These are phyloP conservation scores for Astragalus glycyphyllos DNA, from an alignment of 306 rosid genomes.

Conservation along the genomic window DNA sequence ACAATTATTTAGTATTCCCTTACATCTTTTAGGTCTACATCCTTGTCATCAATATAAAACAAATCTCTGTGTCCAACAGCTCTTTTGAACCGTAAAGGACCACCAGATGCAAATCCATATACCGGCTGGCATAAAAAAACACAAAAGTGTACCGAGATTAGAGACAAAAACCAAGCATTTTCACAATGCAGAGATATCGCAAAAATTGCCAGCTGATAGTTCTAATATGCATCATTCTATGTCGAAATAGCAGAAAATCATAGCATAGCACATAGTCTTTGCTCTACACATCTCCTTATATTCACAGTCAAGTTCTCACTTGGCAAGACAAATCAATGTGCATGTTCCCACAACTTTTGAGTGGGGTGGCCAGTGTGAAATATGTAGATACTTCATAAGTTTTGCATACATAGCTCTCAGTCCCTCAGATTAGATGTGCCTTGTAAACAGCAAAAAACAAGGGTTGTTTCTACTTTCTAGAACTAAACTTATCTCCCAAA, in stretches of 20 bases:
- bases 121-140: conserved; percentile 63
- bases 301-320: conserved; percentile 5
- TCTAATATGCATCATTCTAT: conserved; percentile 34
- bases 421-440: no score
- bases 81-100: conserved; percentile 81
- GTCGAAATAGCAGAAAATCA: conserved; percentile 1
- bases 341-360: no score
- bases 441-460: no score
- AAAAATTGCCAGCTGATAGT: conserved; percentile 14
- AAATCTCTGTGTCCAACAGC: conserved; percentile 90
- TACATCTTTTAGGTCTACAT: conserved; percentile 88
- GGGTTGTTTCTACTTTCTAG: no score
- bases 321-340: not conserved
- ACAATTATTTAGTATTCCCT: conserved; percentile 42
- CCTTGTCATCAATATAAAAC: conserved; percentile 90
- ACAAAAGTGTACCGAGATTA: conserved; percentile 27
- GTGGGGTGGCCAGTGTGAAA: no score
- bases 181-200: not conserved
- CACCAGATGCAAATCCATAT: conserved; percentile 85
- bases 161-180: conserved; percentile 30
- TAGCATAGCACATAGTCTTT: conserved; percentile 1
- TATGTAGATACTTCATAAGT: no score
- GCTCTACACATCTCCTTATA: conserved; percentile 15
- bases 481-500: no score
- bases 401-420: no score